phyloP scores from a whole-genome alignment of 768 basidiomycete genomes.

The Stropharia rugosoannulata region DNA sequence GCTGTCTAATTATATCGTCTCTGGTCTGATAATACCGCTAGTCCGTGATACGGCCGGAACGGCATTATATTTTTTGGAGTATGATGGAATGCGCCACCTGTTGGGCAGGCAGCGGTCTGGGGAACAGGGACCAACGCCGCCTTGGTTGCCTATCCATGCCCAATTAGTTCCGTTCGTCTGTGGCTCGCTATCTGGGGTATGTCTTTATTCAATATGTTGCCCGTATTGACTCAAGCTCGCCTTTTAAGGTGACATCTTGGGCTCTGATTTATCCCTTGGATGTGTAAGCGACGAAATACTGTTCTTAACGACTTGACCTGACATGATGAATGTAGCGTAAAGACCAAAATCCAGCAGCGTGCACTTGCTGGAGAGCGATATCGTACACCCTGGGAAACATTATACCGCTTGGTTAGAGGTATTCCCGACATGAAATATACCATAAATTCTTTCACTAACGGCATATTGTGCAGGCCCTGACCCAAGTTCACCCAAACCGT shows the following conservation, averaged over 20 bases:
- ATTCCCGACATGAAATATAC: constrained; percentile 6
- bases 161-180: constrained; percentile 89
- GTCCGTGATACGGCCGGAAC: constrained; percentile 91
- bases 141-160: constrained; percentile 80
- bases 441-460: constrained; percentile 1
- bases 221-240: constrained; percentile 25
- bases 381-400: constrained; percentile 70
- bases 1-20: background rate
- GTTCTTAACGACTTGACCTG: background rate
- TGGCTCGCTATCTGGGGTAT: constrained; percentile 85
- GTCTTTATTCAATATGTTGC: constrained; percentile 30
- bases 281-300: constrained; percentile 54
- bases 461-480: constrained; percentile 60
- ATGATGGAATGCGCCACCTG: constrained; percentile 87
- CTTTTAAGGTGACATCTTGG: constrained; percentile 69
- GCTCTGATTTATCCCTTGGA: constrained; percentile 92
- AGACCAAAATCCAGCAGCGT: constrained; percentile 96
- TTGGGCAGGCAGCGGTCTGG: constrained; percentile 76
- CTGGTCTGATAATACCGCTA: constrained; percentile 24
- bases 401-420: constrained; percentile 82
- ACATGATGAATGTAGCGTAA: constrained; percentile 52
- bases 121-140: constrained; percentile 79
- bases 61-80: constrained; percentile 90
- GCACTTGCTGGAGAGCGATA: constrained; percentile 77
- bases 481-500: constrained; percentile 70